A percentile compares a stretch with the other conserved stretches of the same genome.
phyloP scores from a whole-genome alignment of 345 rosid species.

The Cardiospermum halicacabum region DNA sequence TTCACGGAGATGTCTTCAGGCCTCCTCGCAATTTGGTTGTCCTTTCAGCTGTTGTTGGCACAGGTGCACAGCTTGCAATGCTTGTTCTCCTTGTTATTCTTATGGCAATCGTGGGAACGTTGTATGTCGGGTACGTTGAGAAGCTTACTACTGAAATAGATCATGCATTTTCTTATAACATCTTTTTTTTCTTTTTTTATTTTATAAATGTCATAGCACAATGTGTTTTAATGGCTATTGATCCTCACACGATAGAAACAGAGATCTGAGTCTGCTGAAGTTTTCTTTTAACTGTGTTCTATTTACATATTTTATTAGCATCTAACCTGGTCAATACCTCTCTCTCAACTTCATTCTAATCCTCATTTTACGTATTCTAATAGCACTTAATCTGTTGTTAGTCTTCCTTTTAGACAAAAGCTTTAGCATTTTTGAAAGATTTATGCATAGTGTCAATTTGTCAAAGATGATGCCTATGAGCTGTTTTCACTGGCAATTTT shows the following conservation, averaged over 20 bases:
- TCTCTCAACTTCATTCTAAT: too few relatives aligned
- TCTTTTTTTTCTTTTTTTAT: not conserved
- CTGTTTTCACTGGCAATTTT: not conserved
- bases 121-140: slow-evolving; percentile 76
- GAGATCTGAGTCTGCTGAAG: not conserved
- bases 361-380: not conserved
- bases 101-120: slow-evolving; percentile 84
- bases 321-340: not conserved
- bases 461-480: not conserved
- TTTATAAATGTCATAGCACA: not conserved
- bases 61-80: slow-evolving; percentile 90
- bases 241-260: not conserved
- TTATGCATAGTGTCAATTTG: not conserved
- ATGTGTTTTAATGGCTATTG: not conserved
- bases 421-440: not conserved
- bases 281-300: not conserved
- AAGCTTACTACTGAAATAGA: slow-evolving; percentile 4
- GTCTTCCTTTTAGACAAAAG: not conserved
- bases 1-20: slow-evolving; percentile 95
- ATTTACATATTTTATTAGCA: not conserved
- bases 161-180: not conserved
- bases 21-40: slow-evolving; percentile 59
- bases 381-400: not conserved
- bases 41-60: slow-evolving; percentile 91
- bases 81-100: slow-evolving; percentile 92